Conservation (phyloP, 306 rosid genomes). For the Inga leiocalycina region DNA sequence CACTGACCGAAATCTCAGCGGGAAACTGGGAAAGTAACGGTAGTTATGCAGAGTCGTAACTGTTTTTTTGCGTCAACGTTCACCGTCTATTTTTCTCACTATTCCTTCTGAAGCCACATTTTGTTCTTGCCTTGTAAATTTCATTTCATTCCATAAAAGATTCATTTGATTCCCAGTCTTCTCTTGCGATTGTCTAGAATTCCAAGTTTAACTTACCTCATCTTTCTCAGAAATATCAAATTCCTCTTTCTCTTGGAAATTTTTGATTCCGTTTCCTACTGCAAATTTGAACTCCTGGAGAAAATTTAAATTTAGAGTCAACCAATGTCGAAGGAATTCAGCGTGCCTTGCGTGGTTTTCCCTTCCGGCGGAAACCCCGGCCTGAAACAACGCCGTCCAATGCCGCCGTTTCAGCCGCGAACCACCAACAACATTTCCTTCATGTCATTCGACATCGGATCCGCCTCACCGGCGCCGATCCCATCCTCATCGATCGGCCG, state of each 20-base stretch:
- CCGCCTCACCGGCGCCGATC: background rate
- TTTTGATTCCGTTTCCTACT: background rate
- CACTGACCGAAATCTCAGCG: background rate
- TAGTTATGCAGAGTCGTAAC: background rate
- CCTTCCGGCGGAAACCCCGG: slow-evolving; percentile 33
- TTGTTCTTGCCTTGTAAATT: background rate
- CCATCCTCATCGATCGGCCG: background rate
- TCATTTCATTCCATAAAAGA: background rate
- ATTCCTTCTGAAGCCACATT: background rate
- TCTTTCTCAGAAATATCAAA: background rate
- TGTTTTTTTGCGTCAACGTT: background rate
- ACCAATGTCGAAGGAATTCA: slow-evolving; percentile 39
- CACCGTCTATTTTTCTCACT: background rate
- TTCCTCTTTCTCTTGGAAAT: background rate
- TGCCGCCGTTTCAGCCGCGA: slow-evolving; percentile 39
- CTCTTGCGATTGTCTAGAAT: background rate
- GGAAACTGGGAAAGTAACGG: background rate
- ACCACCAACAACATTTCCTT: slow-evolving; percentile 25
- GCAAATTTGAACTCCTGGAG: background rate
- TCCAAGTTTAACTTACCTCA: background rate
- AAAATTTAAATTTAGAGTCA: background rate
- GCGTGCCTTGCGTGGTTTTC: slow-evolving; percentile 36
- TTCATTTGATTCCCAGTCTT: background rate
- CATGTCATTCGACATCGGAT: slow-evolving; percentile 38
- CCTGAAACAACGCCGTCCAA: slow-evolving; percentile 19